A percentile compares a stretch with the other conserved stretches of the same genome.
Conservation (phyloP, 1,284 basidiomycete genomes). For the Trametes versicolor region DNA sequence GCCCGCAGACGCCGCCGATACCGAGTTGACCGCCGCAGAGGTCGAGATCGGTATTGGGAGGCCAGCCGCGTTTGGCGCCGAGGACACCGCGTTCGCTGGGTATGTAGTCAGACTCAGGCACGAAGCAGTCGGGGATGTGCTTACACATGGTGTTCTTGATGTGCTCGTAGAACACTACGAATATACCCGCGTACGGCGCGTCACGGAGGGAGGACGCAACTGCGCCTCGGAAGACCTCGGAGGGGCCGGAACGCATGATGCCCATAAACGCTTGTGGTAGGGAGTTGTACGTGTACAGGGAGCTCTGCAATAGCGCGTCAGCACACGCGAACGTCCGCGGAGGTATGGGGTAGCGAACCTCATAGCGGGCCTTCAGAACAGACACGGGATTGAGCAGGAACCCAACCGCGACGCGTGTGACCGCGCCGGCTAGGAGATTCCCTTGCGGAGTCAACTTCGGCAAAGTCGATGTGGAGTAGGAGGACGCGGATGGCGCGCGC, state of each 20-base stretch:
- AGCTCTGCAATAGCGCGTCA: conserved; percentile 62
- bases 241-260: conserved; percentile 79
- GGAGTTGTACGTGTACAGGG: conserved; percentile 79
- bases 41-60: conserved; percentile 51
- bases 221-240: conserved; percentile 90
- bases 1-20: conserved; percentile 80
- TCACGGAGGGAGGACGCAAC: conserved; percentile 92
- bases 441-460: conserved; percentile 84
- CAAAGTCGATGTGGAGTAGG: conserved; percentile 62
- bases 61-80: conserved; percentile 35
- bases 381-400: conserved; percentile 94
- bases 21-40: conserved; percentile 59
- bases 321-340: neutral
- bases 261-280: conserved; percentile 65
- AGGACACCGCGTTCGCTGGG: conserved; percentile 28
- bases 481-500: conserved; percentile 40
- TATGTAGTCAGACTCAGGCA: neutral
- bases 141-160: conserved; percentile 78
- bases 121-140: conserved; percentile 30
- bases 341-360: conserved; percentile 62
- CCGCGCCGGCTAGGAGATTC: conserved; percentile 91
- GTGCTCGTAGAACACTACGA: conserved; percentile 91
- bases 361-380: conserved; percentile 94
- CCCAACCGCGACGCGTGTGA: conserved; percentile 87
- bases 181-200: conserved; percentile 96